These are phyloP conservation scores for Plantago major DNA, from an alignment of 257 asterid genomes.

Conservation along the genomic window DNA sequence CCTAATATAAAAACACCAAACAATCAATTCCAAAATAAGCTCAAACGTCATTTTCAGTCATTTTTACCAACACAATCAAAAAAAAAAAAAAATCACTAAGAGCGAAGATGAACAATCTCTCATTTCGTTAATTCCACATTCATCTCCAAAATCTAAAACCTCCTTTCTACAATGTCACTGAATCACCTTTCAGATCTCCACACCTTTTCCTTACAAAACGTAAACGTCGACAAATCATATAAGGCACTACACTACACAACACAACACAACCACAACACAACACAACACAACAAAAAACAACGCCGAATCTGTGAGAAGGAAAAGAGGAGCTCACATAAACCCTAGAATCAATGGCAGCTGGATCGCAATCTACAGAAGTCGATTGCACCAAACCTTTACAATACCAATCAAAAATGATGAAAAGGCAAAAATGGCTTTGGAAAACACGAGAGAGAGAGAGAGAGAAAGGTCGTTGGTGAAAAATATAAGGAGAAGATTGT, in stretches of 20 bases:
- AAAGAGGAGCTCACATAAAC: slow-evolving; percentile 12
- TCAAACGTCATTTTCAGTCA: slow-evolving; percentile 3
- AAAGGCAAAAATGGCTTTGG: no score
- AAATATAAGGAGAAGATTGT: no score
- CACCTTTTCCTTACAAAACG: slow-evolving; percentile 11
- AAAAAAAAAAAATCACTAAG: background rate
- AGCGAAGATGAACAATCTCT: background rate
- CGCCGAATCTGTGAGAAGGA: background rate
- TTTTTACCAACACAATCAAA: background rate
- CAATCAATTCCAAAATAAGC: background rate
- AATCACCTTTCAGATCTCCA: background rate
- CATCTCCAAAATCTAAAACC: no score
- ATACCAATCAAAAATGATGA: background rate
- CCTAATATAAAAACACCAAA: slow-evolving; percentile 4
- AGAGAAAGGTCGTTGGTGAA: no score
- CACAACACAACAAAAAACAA: background rate
- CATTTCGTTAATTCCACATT: no score
- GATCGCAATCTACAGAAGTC: slow-evolving; percentile 13
- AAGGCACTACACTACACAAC: background rate
- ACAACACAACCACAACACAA: background rate
- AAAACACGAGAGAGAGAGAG: no score
- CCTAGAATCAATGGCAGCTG: slow-evolving; percentile 15
- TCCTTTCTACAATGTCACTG: background rate
- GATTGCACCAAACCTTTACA: background rate
- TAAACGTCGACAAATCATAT: slow-evolving; percentile 6